Evolutionary conservation across 78 protist genomes (phyloP).

Genomic region (Dictyostelium capitatum): DNA sequence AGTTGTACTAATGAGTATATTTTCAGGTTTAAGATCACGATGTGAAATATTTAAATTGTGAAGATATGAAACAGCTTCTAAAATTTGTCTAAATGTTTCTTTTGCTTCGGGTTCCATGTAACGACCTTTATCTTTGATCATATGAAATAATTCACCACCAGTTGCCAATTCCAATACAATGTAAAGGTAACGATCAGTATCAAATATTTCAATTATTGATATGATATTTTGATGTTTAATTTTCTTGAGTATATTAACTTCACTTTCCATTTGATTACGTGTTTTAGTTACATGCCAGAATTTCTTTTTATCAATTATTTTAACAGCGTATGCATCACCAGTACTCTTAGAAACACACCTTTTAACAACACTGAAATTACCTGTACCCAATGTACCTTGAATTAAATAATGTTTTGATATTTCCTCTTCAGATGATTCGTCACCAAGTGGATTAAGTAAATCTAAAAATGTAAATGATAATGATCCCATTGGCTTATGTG

Average conservation of each 20-base stretch:
- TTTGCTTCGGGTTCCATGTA: conserved; percentile 54
- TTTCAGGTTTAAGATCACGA: conserved; percentile 64
- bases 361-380: conserved; percentile 74
- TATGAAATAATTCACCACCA: conserved; percentile 67
- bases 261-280: conserved; percentile 51
- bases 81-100: conserved; percentile 29
- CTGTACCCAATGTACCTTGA: conserved; percentile 65
- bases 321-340: conserved; percentile 48
- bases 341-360: conserved; percentile 36
- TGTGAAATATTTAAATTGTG: conserved; percentile 49
- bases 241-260: conserved; percentile 39
- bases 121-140: conserved; percentile 29
- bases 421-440: conserved; percentile 31
- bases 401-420: conserved; percentile 26
- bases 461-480: conserved; percentile 66
- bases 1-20: neutral
- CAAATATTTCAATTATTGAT: conserved; percentile 54
- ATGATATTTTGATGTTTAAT: conserved; percentile 67
- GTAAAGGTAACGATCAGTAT: conserved; percentile 32
- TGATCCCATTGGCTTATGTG: neutral
- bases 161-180: conserved; percentile 43
- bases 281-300: conserved; percentile 38
- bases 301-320: conserved; percentile 67
- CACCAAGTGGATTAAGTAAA: neutral
- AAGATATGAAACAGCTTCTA: conserved; percentile 46